phyloP scores from a whole-genome alignment of 2,329 filamentous ascomycete genomes.

The Capronia americana region DNA sequence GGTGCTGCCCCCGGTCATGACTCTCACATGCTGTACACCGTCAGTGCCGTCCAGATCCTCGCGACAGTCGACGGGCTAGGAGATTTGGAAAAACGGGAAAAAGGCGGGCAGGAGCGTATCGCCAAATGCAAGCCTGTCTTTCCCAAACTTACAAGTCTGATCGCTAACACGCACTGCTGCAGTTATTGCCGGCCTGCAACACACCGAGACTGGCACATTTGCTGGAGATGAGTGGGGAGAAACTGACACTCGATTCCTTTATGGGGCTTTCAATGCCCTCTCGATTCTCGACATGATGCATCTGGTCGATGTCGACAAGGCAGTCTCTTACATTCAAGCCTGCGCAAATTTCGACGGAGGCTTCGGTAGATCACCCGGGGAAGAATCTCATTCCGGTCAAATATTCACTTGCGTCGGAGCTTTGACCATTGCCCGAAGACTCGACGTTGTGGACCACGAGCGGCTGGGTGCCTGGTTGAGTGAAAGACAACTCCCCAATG shows the following conservation, averaged over 20 bases:
- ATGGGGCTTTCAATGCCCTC: conserved; percentile 85
- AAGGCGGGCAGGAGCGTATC: conserved; percentile 71
- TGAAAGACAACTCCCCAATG: conserved; percentile 84
- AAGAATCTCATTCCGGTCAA: conserved; percentile 93
- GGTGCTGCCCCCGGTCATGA: conserved; percentile 94
- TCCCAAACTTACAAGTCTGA: too few species aligned
- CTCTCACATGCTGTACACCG: conserved; percentile 93
- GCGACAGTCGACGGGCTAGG: conserved; percentile 83
- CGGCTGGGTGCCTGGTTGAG: conserved; percentile 88
- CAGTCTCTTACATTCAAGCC: conserved; percentile 76
- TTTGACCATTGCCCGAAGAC: conserved; percentile 78
- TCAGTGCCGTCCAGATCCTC: conserved; percentile 92
- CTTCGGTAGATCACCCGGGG: conserved; percentile 86
- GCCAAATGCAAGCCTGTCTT: conserved; percentile 71
- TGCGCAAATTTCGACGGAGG: conserved; percentile 95
- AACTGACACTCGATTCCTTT: conserved; percentile 92
- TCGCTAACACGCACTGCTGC: conserved; percentile 10
- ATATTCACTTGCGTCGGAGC: conserved; percentile 94
- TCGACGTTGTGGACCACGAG: conserved; percentile 83
- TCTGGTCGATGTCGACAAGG: conserved; percentile 78
- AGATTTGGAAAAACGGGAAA: conserved; percentile 80
- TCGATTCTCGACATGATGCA: conserved; percentile 78
- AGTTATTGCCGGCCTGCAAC: conserved; percentile 84
- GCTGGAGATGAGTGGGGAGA: conserved; percentile 96
- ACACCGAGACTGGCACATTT: conserved; percentile 82